A percentile compares a stretch with the other conserved stretches of the same genome.
These are phyloP conservation scores for Casuarina equisetifolia DNA, from an alignment of 306 rosid genomes.

Conservation along the genomic window DNA sequence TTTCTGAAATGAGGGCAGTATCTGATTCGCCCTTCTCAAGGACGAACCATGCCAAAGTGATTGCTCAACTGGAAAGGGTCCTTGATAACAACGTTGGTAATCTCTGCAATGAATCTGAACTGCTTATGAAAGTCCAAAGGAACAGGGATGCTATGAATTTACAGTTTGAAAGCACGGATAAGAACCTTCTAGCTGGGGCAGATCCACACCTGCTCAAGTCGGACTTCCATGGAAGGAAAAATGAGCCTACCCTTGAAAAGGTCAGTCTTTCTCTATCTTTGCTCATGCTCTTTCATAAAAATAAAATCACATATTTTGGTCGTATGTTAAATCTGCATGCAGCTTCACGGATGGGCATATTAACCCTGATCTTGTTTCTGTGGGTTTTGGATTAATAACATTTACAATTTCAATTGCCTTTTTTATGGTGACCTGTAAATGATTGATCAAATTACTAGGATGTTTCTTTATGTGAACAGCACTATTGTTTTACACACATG, in stretches of 20 bases:
- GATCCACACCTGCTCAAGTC: conserved; percentile 19
- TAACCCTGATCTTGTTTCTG: conserved; percentile 7
- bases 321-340: conserved; percentile 5
- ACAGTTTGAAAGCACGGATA: conserved; percentile 31
- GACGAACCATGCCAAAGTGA: conserved; percentile 11
- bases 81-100: conserved; percentile 20
- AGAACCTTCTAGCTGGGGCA: conserved; percentile 23
- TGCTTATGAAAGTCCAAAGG: conserved; percentile 10
- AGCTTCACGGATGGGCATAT: conserved; percentile 1
- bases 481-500: conserved; percentile 10
- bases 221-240: conserved; percentile 15
- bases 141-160: conserved; percentile 19
- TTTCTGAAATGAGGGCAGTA: conserved; percentile 22
- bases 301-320: not conserved
- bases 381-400: not conserved
- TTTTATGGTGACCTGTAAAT: not conserved
- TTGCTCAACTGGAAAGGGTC: conserved; percentile 32
- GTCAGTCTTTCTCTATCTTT: conserved; percentile 13
- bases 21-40: conserved; percentile 26
- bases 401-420: conserved; percentile 7
- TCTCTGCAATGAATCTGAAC: conserved; percentile 35
- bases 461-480: not conserved
- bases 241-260: conserved; percentile 25
- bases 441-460: not conserved
- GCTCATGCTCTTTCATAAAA: not conserved